A percentile compares a stretch with the other conserved stretches of the same genome.
Evolutionary conservation across 2,329 filamentous ascomycete species (phyloP).

Genomic region (Cladophialophora carrionii): DNA sequence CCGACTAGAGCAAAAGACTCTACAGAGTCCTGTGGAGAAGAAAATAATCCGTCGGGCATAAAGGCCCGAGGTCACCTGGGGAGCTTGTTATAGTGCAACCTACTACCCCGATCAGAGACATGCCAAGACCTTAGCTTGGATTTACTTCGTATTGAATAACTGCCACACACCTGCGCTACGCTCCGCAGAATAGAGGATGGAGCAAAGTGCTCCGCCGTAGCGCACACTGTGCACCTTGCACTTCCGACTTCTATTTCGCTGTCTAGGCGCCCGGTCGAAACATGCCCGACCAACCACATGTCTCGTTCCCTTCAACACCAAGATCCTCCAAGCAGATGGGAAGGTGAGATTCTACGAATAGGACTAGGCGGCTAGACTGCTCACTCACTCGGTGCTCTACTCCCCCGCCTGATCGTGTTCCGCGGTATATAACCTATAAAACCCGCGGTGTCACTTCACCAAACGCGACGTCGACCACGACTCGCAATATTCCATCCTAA

Average conservation of each 20-base stretch:
- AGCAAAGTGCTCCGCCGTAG: background rate
- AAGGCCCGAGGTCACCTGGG: too few species aligned
- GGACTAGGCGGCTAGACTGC: slow-evolving; percentile 29
- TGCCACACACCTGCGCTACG: too few species aligned
- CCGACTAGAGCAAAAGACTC: background rate
- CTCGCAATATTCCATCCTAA: background rate
- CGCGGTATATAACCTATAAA: slow-evolving; percentile 11
- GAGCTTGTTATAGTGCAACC: too few species aligned
- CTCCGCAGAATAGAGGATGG: too few species aligned
- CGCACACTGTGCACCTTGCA: background rate
- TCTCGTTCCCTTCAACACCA: slow-evolving; percentile 21
- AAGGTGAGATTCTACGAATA: slow-evolving; percentile 25
- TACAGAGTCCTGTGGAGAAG: too few species aligned
- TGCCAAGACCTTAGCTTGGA: too few species aligned
- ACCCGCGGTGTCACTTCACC: background rate
- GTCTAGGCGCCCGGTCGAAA: slow-evolving; percentile 30
- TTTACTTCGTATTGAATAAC: too few species aligned
- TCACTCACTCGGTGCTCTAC: slow-evolving; percentile 3
- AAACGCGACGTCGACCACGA: background rate
- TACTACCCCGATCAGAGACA: too few species aligned
- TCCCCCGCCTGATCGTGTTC: slow-evolving; percentile 10
- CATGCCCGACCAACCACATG: slow-evolving; percentile 29
- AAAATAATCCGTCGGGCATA: too few species aligned
- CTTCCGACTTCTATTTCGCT: slow-evolving; percentile 5
- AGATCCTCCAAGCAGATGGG: slow-evolving; percentile 26